Conservation (phyloP, 257 asterid genomes). For the Scutellaria galericulata region DNA sequence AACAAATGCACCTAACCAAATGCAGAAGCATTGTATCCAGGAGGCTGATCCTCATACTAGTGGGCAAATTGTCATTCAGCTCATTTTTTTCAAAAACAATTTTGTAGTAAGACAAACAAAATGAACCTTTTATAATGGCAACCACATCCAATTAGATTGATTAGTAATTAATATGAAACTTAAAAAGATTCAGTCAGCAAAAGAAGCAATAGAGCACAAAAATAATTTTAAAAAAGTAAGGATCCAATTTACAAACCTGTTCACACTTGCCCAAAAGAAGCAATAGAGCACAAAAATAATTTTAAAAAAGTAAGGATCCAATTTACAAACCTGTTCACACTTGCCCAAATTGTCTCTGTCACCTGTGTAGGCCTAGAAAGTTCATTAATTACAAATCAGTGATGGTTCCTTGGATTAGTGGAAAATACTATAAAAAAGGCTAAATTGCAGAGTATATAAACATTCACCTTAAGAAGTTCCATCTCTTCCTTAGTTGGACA, state of each 20-base stretch:
- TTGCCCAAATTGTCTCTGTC: slow-evolving; percentile 88
- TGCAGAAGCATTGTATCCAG: background rate
- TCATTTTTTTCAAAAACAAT: background rate
- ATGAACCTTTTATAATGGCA: slow-evolving; percentile 6
- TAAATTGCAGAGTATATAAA: slow-evolving; percentile 29
- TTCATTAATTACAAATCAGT: slow-evolving; percentile 34
- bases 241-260: no score
- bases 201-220: slow-evolving; percentile 20
- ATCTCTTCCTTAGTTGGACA: slow-evolving; percentile 99
- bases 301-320: slow-evolving; percentile 24
- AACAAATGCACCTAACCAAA: slow-evolving; percentile 9
- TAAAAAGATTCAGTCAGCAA: background rate
- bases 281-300: slow-evolving; percentile 21
- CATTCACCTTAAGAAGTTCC: slow-evolving; percentile 93
- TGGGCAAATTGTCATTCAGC: slow-evolving; percentile 7
- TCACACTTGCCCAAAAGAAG: no score
- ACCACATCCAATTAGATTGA: slow-evolving; percentile 8
- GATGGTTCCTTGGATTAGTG: slow-evolving; percentile 23
- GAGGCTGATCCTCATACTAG: slow-evolving; percentile 9
- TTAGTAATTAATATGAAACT: slow-evolving; percentile 10
- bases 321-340: slow-evolving; percentile 87
- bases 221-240: slow-evolving; percentile 13
- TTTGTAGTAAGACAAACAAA: background rate
- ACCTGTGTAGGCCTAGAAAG: slow-evolving; percentile 78
- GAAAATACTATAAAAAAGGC: slow-evolving; percentile 19